Percentiles rank a stretch among this genome's conserved stretches.
Evolutionary conservation across 163 green algal genomes (phyloP).

Genomic region (Chlorella variabilis): DNA sequence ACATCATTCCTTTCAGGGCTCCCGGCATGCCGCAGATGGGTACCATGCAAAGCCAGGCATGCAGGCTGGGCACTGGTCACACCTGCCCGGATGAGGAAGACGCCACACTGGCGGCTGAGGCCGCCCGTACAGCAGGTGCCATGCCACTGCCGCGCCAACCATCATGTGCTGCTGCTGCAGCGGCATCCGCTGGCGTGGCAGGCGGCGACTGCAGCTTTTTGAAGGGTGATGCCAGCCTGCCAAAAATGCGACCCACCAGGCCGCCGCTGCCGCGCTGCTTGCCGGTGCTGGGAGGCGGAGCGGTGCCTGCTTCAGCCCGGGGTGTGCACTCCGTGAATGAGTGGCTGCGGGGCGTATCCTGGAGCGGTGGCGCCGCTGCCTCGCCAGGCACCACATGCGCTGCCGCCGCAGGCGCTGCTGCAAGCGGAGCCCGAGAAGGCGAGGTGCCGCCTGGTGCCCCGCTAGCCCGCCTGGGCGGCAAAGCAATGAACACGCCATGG

Average conservation of each 20-base stretch:
- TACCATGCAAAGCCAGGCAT: no score
- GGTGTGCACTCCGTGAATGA: no score
- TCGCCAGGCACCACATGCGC: not conserved
- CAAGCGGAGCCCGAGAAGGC: no score
- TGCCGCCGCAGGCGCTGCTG: not conserved
- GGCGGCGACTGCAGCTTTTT: constrained; percentile 32
- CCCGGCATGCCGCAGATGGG: no score
- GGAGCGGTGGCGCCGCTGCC: not conserved
- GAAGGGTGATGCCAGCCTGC: not conserved
- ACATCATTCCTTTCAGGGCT: no score
- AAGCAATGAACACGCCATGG: no score
- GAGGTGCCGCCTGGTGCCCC: no score
- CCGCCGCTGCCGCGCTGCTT: not conserved
- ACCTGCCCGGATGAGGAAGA: constrained; percentile 1
- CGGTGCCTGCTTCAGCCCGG: not conserved
- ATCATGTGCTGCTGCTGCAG: not conserved
- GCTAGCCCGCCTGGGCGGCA: no score
- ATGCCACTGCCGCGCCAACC: no score
- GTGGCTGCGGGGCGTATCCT: not conserved
- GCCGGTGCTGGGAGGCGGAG: not conserved
- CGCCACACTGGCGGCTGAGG: no score
- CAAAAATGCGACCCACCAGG: not conserved
- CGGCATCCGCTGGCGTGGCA: not conserved
- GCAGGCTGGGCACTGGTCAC: no score
- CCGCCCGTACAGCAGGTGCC: no score